phyloP scores from a whole-genome alignment of 2,329 filamentous ascomycete species.

The Tolypocladium sp. region DNA sequence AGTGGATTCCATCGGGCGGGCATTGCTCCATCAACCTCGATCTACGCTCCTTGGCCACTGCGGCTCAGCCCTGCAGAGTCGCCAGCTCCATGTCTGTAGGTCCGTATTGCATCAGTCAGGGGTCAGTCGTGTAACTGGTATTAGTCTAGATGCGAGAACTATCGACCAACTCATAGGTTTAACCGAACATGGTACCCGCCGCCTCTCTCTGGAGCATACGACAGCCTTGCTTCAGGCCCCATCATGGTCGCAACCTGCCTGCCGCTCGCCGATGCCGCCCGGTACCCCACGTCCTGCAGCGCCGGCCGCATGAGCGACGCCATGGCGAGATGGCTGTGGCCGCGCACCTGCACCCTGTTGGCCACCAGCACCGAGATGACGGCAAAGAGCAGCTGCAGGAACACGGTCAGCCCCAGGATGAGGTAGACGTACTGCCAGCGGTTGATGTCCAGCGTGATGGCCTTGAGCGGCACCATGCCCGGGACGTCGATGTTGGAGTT shows the following conservation, averaged over 20 bases:
- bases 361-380: conserved; percentile 11
- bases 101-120: not conserved
- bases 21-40: too few relatives aligned
- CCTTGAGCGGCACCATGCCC: conserved; percentile 21
- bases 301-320: conserved; percentile 10
- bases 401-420: conserved; percentile 20
- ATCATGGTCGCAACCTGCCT: conserved; percentile 1
- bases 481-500: conserved; percentile 15
- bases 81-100: too few relatives aligned
- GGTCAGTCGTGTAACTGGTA: not conserved
- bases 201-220: not conserved
- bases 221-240: conserved; percentile 9
- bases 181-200: not conserved
- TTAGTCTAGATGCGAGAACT: not conserved
- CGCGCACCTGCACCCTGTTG: conserved; percentile 17
- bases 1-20: too few relatives aligned
- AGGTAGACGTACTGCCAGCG: conserved; percentile 21
- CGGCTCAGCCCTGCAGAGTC: too few relatives aligned
- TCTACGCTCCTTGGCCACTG: too few relatives aligned
- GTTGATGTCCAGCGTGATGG: conserved; percentile 19
- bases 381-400: conserved; percentile 19
- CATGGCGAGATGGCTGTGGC: conserved; percentile 12
- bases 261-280: conserved; percentile 1
- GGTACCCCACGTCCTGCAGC: conserved; percentile 7
- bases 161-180: not conserved